Conservation (phyloP, 2,329 filamentous ascomycete genomes). For the Trichophyton rubrum region DNA sequence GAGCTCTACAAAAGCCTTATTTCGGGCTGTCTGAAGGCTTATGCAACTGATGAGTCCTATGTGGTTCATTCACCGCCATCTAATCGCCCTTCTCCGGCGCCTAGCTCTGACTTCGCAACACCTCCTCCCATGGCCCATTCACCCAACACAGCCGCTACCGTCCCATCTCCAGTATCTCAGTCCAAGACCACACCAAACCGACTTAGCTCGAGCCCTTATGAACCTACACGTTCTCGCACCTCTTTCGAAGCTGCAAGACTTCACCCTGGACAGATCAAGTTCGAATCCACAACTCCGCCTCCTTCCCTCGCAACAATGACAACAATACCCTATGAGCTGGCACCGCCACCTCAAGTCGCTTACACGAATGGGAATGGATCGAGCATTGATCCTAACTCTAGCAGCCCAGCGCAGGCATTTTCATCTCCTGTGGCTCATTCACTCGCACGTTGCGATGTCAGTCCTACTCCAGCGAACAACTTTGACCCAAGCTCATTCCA, state of each 20-base stretch:
- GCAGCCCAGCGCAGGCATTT: neutral
- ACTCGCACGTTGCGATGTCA: neutral
- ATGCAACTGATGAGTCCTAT: slow-evolving; percentile 49
- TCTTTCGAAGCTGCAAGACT: neutral
- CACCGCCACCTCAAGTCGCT: neutral
- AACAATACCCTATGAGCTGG: neutral
- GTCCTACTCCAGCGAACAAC: slow-evolving; percentile 17
- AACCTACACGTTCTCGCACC: neutral
- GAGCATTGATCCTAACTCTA: neutral
- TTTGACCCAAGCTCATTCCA: slow-evolving; percentile 29
- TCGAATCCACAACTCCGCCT: neutral
- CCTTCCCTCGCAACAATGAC: neutral
- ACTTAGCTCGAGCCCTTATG: neutral
- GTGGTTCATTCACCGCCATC: slow-evolving; percentile 37
- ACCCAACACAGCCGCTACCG: slow-evolving; percentile 20
- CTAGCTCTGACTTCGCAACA: slow-evolving; percentile 28
- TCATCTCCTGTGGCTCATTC: slow-evolving; percentile 5
- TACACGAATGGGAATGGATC: neutral
- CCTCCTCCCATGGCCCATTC: slow-evolving; percentile 32
- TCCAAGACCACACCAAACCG: neutral
- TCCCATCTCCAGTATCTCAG: neutral
- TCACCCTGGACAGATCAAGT: neutral
- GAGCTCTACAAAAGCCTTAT: slow-evolving; percentile 80
- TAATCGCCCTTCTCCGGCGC: slow-evolving; percentile 30
- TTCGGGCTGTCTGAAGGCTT: slow-evolving; percentile 75